Percentiles rank a stretch among this genome's conserved stretches.
Evolutionary conservation across 2,329 filamentous ascomycete species (phyloP).

Genomic region (Talaromyces sp.): DNA sequence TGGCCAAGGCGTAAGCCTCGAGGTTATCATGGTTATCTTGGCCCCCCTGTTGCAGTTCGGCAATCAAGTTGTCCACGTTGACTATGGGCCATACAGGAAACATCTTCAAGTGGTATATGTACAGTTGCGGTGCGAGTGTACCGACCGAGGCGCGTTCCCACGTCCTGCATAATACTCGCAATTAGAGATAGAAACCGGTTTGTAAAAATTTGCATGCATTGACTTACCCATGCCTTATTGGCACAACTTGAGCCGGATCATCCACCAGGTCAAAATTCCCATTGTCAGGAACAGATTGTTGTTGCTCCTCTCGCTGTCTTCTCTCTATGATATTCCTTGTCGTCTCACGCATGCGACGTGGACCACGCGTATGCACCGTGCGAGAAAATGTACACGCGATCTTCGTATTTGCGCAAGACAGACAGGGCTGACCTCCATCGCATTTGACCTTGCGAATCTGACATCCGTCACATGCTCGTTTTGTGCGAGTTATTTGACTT

Average conservation of each 20-base stretch:
- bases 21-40: slow-evolving; percentile 29
- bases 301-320: slow-evolving; percentile 31
- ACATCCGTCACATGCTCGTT: slow-evolving; percentile 53
- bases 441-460: slow-evolving; percentile 56
- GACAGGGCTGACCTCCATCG: slow-evolving; percentile 50
- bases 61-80: slow-evolving; percentile 44
- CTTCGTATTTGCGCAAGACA: slow-evolving; percentile 45
- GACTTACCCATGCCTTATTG: neutral
- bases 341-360: slow-evolving; percentile 40
- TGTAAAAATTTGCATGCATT: neutral
- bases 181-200: neutral
- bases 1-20: slow-evolving; percentile 44
- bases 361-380: slow-evolving; percentile 47
- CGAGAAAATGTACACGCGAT: slow-evolving; percentile 55
- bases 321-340: slow-evolving; percentile 28
- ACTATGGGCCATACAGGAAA: slow-evolving; percentile 56
- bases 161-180: slow-evolving; percentile 23
- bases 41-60: slow-evolving; percentile 20
- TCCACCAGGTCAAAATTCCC: neutral
- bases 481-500: slow-evolving; percentile 24
- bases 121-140: slow-evolving; percentile 36
- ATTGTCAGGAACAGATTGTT: slow-evolving; percentile 9
- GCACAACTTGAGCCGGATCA: neutral
- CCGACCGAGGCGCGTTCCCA: slow-evolving; percentile 23
- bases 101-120: slow-evolving; percentile 51